Conservation (phyloP, 208 protist species). For the Trichomonas vaginalis region DNA sequence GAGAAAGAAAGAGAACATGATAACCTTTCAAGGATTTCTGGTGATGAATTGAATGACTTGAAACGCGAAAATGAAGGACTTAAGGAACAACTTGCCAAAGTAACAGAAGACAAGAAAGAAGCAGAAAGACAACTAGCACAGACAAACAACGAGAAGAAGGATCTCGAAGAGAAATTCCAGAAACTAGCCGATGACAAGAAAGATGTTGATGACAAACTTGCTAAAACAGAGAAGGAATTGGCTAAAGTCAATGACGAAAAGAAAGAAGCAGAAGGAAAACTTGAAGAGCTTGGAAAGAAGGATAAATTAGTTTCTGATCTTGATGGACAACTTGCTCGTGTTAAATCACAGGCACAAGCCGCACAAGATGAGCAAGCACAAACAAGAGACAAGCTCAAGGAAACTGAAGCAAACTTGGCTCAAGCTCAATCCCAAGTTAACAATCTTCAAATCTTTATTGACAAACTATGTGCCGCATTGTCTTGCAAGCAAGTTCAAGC, state of each 20-base stretch:
- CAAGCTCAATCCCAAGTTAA: not conserved
- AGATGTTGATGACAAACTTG: not conserved
- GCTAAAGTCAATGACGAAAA: not conserved
- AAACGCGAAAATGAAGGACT: not conserved
- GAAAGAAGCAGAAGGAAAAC: not conserved
- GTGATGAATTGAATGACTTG: not conserved
- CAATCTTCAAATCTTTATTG: not conserved
- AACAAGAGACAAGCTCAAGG: not conserved
- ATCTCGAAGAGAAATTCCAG: not conserved
- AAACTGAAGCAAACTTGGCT: not conserved
- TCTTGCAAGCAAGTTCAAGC: not conserved
- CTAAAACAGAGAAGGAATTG: not conserved
- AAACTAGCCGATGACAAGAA: not conserved
- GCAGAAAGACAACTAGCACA: not conserved
- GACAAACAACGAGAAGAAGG: not conserved
- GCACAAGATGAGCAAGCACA: not conserved
- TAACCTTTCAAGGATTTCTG: not conserved
- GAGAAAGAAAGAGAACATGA: not conserved
- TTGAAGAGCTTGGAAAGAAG: not conserved
- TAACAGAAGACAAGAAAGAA: not conserved
- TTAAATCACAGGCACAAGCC: not conserved
- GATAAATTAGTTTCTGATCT: not conserved
- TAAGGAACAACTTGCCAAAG: not conserved
- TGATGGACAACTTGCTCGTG: not conserved
- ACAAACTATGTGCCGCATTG: not conserved